Evolutionary conservation across 2,329 filamentous ascomycete species (phyloP).

Genomic region (Hypoxylon sp.): DNA sequence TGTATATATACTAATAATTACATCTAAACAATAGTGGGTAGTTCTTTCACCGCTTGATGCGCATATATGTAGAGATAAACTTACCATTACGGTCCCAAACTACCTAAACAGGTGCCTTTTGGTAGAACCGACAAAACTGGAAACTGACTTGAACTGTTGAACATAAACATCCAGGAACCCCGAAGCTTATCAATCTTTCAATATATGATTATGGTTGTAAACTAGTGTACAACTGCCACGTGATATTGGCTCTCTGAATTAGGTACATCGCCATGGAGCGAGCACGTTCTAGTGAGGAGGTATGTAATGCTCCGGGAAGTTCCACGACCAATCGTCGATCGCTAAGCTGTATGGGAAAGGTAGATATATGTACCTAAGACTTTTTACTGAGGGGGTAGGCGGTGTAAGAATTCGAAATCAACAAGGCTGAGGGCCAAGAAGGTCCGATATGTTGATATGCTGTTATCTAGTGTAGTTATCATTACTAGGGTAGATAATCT

Average conservation of each 20-base stretch:
- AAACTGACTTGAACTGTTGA: not conserved
- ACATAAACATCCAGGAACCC: not conserved
- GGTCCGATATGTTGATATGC: not conserved
- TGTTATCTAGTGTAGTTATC: not conserved
- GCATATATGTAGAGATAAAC: not conserved
- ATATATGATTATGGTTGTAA: not conserved
- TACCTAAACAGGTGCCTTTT: not conserved
- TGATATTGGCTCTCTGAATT: not conserved
- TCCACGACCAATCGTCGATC: not conserved
- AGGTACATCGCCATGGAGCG: not conserved
- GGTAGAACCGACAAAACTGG: not conserved
- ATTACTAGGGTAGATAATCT: not conserved
- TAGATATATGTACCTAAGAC: not conserved
- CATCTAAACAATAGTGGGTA: not conserved
- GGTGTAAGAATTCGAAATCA: not conserved
- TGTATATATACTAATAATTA: not conserved
- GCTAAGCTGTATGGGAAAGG: not conserved
- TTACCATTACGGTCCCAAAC: not conserved
- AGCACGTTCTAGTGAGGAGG: not conserved
- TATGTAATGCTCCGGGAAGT: not conserved
- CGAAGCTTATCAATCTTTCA: not conserved
- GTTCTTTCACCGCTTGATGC: not conserved
- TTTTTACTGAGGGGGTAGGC: not conserved
- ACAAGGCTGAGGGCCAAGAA: not conserved
- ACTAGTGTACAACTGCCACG: not conserved